A percentile compares a stretch with the other conserved stretches of the same genome.
phyloP scores from a whole-genome alignment of 768 basidiomycete species.

The Leccinum rimulosum region DNA sequence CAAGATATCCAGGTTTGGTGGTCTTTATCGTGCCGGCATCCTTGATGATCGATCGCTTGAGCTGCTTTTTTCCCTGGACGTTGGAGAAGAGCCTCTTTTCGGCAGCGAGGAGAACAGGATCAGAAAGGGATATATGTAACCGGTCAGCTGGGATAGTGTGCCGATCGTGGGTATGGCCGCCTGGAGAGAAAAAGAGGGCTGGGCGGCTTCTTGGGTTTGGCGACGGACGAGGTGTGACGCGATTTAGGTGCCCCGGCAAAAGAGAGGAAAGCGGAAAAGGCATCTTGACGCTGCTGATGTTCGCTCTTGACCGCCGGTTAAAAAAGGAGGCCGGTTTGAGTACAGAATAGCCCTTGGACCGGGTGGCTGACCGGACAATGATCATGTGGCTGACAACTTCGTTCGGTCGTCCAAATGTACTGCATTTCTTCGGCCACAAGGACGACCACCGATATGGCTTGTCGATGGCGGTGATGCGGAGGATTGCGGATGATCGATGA shows the following conservation, averaged over 20 bases:
- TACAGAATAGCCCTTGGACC: not conserved
- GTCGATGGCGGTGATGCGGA: not conserved
- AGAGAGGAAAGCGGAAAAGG: conserved; percentile 3
- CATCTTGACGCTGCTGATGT: conserved; percentile 14
- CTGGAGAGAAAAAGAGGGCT: conserved; percentile 14
- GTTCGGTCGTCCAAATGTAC: not conserved
- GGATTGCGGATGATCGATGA: not conserved
- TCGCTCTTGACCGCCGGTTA: not conserved
- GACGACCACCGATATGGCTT: not conserved
- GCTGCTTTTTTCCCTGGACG: not conserved
- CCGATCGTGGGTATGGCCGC: conserved; percentile 11
- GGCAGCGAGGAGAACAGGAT: conserved; percentile 21
- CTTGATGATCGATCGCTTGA: not conserved
- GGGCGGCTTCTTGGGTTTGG: not conserved
- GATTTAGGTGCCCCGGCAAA: conserved; percentile 1
- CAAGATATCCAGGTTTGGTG: not conserved
- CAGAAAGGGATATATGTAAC: conserved; percentile 23
- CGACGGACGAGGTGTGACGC: not conserved
- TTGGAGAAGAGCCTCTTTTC: conserved; percentile 10
- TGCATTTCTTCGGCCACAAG: not conserved
- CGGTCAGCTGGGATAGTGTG: conserved; percentile 12
- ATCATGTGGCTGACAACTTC: conserved; percentile 10
- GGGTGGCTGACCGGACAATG: conserved; percentile 9
- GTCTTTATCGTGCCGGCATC: not conserved
- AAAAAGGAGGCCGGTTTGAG: not conserved